Percentiles rank a stretch among this genome's conserved stretches.
Evolutionary conservation across 441 rosid genomes (phyloP).

Genomic region (Hura crepitans): DNA sequence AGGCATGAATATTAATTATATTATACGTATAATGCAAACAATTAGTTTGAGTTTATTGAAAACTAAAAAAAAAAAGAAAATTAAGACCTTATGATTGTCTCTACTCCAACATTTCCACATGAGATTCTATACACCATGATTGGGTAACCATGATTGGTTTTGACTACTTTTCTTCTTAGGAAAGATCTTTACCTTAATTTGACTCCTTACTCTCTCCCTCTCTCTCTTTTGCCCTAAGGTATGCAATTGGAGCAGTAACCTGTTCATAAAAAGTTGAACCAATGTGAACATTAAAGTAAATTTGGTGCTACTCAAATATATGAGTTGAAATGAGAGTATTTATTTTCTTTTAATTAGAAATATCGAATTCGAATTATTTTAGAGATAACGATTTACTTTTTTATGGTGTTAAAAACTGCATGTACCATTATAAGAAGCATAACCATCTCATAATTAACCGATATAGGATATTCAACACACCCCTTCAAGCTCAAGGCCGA

Average conservation of each 20-base stretch:
- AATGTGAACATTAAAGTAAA: neutral
- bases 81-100: conserved; percentile 39
- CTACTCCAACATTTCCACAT: conserved; percentile 59
- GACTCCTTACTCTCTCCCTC: conserved; percentile 32
- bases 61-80: neutral
- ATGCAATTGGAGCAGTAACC: conserved; percentile 11
- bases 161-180: conserved; percentile 56
- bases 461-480: too few species aligned
- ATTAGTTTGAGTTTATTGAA: neutral
- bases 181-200: conserved; percentile 40
- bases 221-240: conserved; percentile 16
- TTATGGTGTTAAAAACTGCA: too few species aligned
- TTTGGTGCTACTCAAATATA: too few species aligned
- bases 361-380: too few species aligned
- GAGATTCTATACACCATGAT: conserved; percentile 63
- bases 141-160: conserved; percentile 62
- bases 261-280: conserved; percentile 5
- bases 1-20: neutral
- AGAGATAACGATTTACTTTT: too few species aligned
- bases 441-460: too few species aligned
- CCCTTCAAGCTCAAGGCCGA: too few species aligned
- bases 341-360: too few species aligned
- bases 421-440: too few species aligned
- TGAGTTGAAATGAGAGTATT: too few species aligned
- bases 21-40: too few species aligned